Percentiles rank a stretch among this genome's conserved stretches.
Evolutionary conservation across 2,329 filamentous ascomycete genomes (phyloP).

Genomic region (Aspergillus versicolor): DNA sequence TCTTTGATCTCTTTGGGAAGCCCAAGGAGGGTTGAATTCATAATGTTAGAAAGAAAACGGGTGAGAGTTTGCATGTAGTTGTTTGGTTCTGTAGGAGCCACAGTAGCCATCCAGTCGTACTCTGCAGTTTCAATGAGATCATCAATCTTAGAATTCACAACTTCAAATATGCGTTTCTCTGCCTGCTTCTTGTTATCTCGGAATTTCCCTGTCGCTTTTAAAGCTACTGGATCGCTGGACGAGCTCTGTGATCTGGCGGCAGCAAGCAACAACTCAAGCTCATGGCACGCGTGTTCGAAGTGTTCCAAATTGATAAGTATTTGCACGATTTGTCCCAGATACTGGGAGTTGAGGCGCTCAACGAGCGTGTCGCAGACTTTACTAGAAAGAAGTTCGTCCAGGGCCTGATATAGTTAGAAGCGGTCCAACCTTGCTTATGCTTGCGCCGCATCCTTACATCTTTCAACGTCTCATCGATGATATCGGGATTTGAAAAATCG

Average conservation of each 20-base stretch:
- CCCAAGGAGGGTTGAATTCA: constrained; percentile 89
- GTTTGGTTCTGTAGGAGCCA: constrained; percentile 69
- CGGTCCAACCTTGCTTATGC: neutral
- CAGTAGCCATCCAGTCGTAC: constrained; percentile 78
- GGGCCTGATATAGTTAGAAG: constrained; percentile 54
- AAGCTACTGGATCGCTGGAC: constrained; percentile 71
- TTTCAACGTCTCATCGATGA: constrained; percentile 88
- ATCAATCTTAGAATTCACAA: constrained; percentile 98
- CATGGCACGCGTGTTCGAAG: constrained; percentile 88
- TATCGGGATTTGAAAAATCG: constrained; percentile 84
- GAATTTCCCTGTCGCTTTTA: constrained; percentile 84
- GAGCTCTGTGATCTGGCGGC: constrained; percentile 79
- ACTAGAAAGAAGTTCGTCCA: constrained; percentile 91
- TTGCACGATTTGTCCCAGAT: constrained; percentile 95
- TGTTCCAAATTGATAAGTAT: constrained; percentile 97
- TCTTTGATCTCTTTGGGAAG: constrained; percentile 96
- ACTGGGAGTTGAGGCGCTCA: constrained; percentile 84
- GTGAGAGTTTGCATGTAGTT: constrained; percentile 96
- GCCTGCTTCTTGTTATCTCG: constrained; percentile 89
- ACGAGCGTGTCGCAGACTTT: constrained; percentile 91
- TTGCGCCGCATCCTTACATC: constrained; percentile 53
- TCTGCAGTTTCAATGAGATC: constrained; percentile 96
- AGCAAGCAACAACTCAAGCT: constrained; percentile 83
- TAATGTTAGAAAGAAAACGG: constrained; percentile 89
- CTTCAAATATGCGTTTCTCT: constrained; percentile 95